Percentiles rank a stretch among this genome's conserved stretches.
These are phyloP conservation scores for Plasmodium chabaudi DNA, from an alignment of 169 alveolate genomes.

Conservation along the genomic window DNA sequence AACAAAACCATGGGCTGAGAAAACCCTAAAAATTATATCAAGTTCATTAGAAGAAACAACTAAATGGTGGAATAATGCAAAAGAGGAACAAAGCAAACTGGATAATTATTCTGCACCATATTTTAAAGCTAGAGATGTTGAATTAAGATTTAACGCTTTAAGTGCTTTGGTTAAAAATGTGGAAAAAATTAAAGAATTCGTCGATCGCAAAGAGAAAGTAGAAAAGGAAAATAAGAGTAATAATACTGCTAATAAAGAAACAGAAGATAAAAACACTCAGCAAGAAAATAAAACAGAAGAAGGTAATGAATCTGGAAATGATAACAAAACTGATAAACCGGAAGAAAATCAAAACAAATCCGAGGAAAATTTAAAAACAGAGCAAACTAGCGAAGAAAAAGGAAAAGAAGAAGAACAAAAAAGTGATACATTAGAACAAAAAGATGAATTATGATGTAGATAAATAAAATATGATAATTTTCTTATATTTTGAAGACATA, in stretches of 20 bases:
- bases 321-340: not conserved
- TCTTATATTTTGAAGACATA: too few relatives aligned
- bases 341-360: constrained; percentile 7
- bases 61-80: constrained; percentile 52
- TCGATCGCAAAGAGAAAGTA: constrained; percentile 28
- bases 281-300: constrained; percentile 4
- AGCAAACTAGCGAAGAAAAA: not conserved
- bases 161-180: constrained; percentile 17
- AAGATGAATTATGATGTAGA: constrained; percentile 35
- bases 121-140: constrained; percentile 71
- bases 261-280: constrained; percentile 24
- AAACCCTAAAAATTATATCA: constrained; percentile 45
- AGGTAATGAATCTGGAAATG: constrained; percentile 11
- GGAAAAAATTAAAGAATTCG: constrained; percentile 51
- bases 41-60: constrained; percentile 63
- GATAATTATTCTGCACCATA: constrained; percentile 69
- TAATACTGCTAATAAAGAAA: constrained; percentile 38
- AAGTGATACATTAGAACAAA: constrained; percentile 24
- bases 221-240: constrained; percentile 21
- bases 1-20: constrained; percentile 75
- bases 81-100: constrained; percentile 76
- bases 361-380: not conserved
- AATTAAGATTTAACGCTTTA: constrained; percentile 26
- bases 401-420: not conserved
- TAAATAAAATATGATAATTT: not conserved